Conservation (phyloP, 495 filamentous ascomycete genomes). For the Aspergillus coremiiformis region DNA sequence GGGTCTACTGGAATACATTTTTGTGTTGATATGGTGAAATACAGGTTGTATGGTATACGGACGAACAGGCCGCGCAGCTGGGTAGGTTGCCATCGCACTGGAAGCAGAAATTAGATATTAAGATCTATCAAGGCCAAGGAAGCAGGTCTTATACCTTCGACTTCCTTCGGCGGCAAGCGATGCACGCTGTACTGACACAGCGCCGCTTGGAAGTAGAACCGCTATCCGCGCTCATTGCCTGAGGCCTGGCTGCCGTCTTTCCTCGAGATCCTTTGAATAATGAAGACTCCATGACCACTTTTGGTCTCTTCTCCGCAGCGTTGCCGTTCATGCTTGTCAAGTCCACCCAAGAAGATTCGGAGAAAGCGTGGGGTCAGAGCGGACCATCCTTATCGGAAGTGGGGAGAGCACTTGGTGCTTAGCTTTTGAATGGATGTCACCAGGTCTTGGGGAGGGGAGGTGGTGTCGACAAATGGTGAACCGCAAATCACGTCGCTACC, state of each 20-base stretch:
- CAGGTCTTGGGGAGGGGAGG: background rate
- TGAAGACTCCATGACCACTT: conserved; percentile 8
- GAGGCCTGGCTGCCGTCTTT: conserved; percentile 13
- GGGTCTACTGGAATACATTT: background rate
- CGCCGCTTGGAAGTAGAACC: conserved; percentile 57
- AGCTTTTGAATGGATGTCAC: background rate
- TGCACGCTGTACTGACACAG: conserved; percentile 89
- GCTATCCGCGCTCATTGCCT: conserved; percentile 28
- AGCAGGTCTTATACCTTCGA: conserved; percentile 53
- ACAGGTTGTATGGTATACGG: conserved; percentile 81
- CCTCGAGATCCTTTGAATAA: conserved; percentile 10
- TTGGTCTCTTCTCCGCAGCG: conserved; percentile 19
- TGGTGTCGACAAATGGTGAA: background rate
- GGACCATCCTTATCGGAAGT: conserved; percentile 19
- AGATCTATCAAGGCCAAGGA: background rate
- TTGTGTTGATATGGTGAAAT: background rate
- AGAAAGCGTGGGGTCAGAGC: conserved; percentile 8
- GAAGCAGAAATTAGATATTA: conserved; percentile 13
- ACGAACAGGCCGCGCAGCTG: conserved; percentile 88
- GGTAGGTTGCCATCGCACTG: conserved; percentile 89
- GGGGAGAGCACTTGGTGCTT: background rate
- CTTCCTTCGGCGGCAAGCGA: conserved; percentile 84
- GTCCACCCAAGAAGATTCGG: conserved; percentile 25
- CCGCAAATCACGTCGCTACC: background rate
- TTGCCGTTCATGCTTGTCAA: conserved; percentile 23